Percentiles rank a stretch among this genome's conserved stretches.
Evolutionary conservation across 345 rosid genomes (phyloP).

Genomic region (Litchi chinensis): DNA sequence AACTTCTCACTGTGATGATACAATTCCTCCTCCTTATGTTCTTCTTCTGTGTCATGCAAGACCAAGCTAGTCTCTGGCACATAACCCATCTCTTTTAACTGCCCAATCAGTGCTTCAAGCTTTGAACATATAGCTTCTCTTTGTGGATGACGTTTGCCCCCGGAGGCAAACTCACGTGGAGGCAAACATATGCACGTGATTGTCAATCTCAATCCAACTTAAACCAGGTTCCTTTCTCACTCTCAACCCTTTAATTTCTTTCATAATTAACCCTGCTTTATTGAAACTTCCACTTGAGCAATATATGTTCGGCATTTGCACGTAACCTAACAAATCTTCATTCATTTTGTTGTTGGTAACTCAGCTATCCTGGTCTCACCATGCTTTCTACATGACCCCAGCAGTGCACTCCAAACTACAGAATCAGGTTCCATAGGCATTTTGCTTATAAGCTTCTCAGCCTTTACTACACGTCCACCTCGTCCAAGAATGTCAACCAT

Average conservation of each 20-base stretch:
- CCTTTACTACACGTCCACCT: slow-evolving; percentile 72
- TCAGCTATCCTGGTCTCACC: slow-evolving; percentile 62
- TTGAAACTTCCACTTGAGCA: slow-evolving; percentile 65
- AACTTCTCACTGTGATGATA: slow-evolving; percentile 79
- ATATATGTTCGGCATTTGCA: slow-evolving; percentile 83
- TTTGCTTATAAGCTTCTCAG: slow-evolving; percentile 51
- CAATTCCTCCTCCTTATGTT: slow-evolving; percentile 75
- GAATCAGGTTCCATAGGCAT: slow-evolving; percentile 86
- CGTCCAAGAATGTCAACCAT: slow-evolving; percentile 82
- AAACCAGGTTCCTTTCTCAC: slow-evolving; percentile 83
- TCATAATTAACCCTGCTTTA: slow-evolving; percentile 62
- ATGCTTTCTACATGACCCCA: slow-evolving; percentile 84
- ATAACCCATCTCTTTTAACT: slow-evolving; percentile 71
- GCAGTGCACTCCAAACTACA: slow-evolving; percentile 85
- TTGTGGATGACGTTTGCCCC: slow-evolving; percentile 65
- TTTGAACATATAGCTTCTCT: slow-evolving; percentile 53
- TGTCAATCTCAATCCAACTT: slow-evolving; percentile 81
- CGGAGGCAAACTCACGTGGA: slow-evolving; percentile 59
- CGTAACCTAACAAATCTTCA: slow-evolving; percentile 59
- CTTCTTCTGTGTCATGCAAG: slow-evolving; percentile 68
- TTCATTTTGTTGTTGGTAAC: slow-evolving; percentile 58
- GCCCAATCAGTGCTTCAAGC: slow-evolving; percentile 51
- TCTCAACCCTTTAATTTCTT: slow-evolving; percentile 61
- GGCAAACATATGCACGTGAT: slow-evolving; percentile 38
- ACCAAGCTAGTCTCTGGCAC: slow-evolving; percentile 70